Base-by-base conservation (phyloP, 192 early-diverging fungal species). In the Phycomyces blakesleeanus region DNA sequence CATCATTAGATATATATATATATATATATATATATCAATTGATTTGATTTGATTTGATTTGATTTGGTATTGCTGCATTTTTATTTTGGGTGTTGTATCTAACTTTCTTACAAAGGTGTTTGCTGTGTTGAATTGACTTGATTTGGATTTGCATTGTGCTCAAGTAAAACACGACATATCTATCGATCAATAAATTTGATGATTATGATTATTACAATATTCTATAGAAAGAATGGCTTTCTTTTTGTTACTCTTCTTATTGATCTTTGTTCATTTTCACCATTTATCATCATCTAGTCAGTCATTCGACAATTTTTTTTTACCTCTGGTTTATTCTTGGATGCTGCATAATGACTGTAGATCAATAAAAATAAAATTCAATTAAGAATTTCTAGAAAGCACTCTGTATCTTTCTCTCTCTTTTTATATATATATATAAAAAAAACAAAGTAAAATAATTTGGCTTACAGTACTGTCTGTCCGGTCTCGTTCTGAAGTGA, bases 261-360 rank as follows among this genome's bases (percentile, higher is more conserved):
- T n/a, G n/a, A n/a, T n/a, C n/a, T n/a, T n/a, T n/a, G n/a, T n/a
- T n/a, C n/a, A n/a, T n/a, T n/a, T n/a, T n/a, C n/a, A n/a, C n/a
- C 51, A 1, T 51, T 3, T 47, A 14, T 47, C 18, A 18, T 47
- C 18, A 47, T 14, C 11, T n/a, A 47, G 18, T 14, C 18, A 47
- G 40, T 10, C 40, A 14, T 41, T 6, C 14, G 40, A 22, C 16
- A 26, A 10, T 26, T n/a, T n/a, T n/a, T n/a, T n/a, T 52, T 71
- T 38, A 75, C 79, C 40, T 84, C 82, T 52, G 78, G 44, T 50
- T 71, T 75, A 66, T 83, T 84, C 57, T 84, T 84, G 15, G 85
- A 86, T 3, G 82, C 79, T 14, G 79, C 85, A 55, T 86, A 86
- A 62, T 81, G 81, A 37, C 78, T 80, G 57, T 55, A 64, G 10